These are phyloP conservation scores for Trypethelium eluteriae DNA, from an alignment of 495 filamentous ascomycete genomes.

Conservation along the genomic window DNA sequence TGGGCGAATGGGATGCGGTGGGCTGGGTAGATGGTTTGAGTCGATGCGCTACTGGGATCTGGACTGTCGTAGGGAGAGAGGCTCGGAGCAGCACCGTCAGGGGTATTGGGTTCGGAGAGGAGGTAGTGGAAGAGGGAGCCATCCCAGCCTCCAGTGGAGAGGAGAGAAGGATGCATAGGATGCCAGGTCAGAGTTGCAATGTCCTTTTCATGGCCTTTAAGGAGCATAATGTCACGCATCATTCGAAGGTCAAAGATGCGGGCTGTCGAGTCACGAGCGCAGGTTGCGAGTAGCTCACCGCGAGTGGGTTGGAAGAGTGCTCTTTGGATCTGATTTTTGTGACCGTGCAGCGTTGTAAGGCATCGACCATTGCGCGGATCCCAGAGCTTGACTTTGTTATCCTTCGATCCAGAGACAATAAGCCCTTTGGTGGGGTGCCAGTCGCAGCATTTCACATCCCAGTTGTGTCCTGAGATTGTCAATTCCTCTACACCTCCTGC, in stretches of 20 bases:
- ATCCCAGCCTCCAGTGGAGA: slow-evolving; percentile 86
- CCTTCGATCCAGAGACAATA: slow-evolving; percentile 92
- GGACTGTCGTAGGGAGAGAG: slow-evolving; percentile 75
- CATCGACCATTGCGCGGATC: slow-evolving; percentile 84
- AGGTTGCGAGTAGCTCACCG: slow-evolving; percentile 79
- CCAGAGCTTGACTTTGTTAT: slow-evolving; percentile 96
- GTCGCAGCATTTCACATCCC: slow-evolving; percentile 92
- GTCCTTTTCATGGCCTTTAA: slow-evolving; percentile 90
- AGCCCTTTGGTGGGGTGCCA: slow-evolving; percentile 96
- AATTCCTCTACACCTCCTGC: slow-evolving; percentile 74
- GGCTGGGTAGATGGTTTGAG: slow-evolving; percentile 81
- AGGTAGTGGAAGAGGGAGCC: slow-evolving; percentile 87
- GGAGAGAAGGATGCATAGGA: slow-evolving; percentile 75
- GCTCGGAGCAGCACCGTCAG: slow-evolving; percentile 55
- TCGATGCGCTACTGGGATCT: slow-evolving; percentile 66
- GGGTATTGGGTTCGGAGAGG: slow-evolving; percentile 81
- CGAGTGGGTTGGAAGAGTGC: slow-evolving; percentile 77
- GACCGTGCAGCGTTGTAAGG: slow-evolving; percentile 89
- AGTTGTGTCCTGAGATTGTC: slow-evolving; percentile 78
- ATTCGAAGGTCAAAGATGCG: slow-evolving; percentile 91
- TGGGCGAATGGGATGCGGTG: slow-evolving; percentile 81
- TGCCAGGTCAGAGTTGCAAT: slow-evolving; percentile 91
- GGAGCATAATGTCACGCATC: slow-evolving; percentile 92
- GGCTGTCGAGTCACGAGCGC: slow-evolving; percentile 83
- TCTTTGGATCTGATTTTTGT: slow-evolving; percentile 91